Percentiles rank a stretch among this genome's conserved stretches.
Conservation (phyloP, 805 yeast species). For the Lipomyces sp. region DNA sequence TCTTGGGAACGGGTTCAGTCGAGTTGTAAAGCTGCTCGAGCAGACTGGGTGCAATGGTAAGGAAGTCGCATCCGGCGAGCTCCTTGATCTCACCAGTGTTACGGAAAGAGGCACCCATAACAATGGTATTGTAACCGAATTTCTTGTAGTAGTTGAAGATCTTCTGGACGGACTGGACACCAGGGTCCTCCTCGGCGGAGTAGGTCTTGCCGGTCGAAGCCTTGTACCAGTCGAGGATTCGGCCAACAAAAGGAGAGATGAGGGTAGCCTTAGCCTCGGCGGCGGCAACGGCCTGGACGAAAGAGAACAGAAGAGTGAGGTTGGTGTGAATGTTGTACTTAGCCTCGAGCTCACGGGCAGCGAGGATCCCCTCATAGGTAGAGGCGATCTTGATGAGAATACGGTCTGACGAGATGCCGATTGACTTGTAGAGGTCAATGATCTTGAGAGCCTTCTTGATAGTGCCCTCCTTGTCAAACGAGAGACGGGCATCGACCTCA, state of each 20-base stretch:
- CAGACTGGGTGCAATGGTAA: conserved; percentile 92
- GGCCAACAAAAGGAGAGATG: conserved; percentile 98
- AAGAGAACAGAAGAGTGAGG: conserved; percentile 92
- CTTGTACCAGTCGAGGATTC: conserved; percentile 98
- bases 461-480: conserved; percentile 93
- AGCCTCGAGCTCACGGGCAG: conserved; percentile 92
- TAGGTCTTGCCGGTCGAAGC: conserved; percentile 88
- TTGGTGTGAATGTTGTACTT: conserved; percentile 91
- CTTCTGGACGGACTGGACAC: conserved; percentile 85
- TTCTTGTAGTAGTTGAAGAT: conserved; percentile 99
- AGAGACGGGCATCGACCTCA: conserved; percentile 98
- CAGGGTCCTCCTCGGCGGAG: conserved; percentile 85
- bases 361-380: conserved; percentile 99
- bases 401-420: conserved; percentile 87
- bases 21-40: conserved; percentile 87
- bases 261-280: conserved; percentile 97
- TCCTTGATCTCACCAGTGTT: conserved; percentile 93
- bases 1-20: conserved; percentile 75
- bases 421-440: conserved; percentile 81
- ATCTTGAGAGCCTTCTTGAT: conserved; percentile 90
- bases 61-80: conserved; percentile 94
- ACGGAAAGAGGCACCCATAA: conserved; percentile 99
- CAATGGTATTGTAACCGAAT: conserved; percentile 93
- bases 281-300: conserved; percentile 97
- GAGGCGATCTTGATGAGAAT: conserved; percentile 95